Evolutionary conservation across 257 asterid species (phyloP), one percentile per base, ranked within the genome.

Genomic region (Ajuga chamaepitys): DNA sequence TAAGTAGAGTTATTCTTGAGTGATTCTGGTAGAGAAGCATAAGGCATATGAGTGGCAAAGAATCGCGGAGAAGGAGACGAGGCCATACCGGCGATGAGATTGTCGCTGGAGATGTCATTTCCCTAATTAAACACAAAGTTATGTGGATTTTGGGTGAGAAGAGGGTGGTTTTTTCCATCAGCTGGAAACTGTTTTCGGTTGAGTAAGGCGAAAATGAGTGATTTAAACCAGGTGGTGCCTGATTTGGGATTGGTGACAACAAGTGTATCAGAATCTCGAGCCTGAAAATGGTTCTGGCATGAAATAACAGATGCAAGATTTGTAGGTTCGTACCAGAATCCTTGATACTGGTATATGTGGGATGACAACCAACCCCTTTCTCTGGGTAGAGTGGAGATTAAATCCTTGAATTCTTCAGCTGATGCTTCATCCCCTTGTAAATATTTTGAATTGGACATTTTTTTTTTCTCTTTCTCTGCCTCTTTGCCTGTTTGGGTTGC

Each of bases 31-130:
- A 80, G 48, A 1, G 75, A 66, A 5, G 53, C 10, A 9, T 62
- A 37, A 0, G 80, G 77, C 2, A 73, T 5, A 50, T 80, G 85
- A 7, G 80, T 62, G 5, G 80, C 11, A 11, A 80, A 76, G 16
- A 80, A 26, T 35, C 80, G 48, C 0, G 77, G 75, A 22, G 75
- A 14, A 13, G 77, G 34, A 0, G 55, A 25, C 1, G 73, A 48
- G 2, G 58, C 1, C 4, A 65, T 3, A 45, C 73, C 82, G 0
- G 80, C 7, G 37, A 8, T 30, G 4, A 0, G 7, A 3, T 30
- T 30, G 4, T 28, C 22, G 28, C 38, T 13, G 47, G 42, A 55
- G 50, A 42, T 28, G 66, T 30, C 56, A 65, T 3, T 7, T 38
- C 57, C 73, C 5, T 56, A 3, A 48, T 35, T 13, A 3, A 46